Base-by-base conservation (phyloP, 208 protist genomes). In the Vickermania ingenoplastis region DNA sequence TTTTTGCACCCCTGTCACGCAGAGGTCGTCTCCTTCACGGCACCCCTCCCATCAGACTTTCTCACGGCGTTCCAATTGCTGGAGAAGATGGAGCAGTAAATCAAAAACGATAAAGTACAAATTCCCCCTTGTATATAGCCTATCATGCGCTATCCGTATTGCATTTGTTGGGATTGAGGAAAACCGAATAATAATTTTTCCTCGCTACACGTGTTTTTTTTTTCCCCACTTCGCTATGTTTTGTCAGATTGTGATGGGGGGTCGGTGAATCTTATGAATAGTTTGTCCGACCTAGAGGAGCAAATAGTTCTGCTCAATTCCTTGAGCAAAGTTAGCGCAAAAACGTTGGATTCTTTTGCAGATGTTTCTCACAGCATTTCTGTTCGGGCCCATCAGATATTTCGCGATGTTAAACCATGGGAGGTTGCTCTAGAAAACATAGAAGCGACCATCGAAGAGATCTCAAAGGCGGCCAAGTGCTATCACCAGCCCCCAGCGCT, bases 401-500 rank as follows among this genome's bases (percentile, higher is more conserved):
- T 78, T 13, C 67, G 69, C 22, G 83, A 94, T 58, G 82, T 94
- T 1, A 77, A 80, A 58, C 81, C 81, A 60, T 94, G 87, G 83
- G 81, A 89, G 67, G 61, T 88, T n/a, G 83, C 87, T 14, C 76
- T 86, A 67, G 87, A 94, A 58, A 91, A 94, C 61, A 91, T 94
- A 41, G 74, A 83, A 4, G 61, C 75, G 28, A 94, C 81, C 2
- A 91, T 94, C 57, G 83, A 91, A 67, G 81, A 94, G 55, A 88
- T 86, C 73, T 79, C 83, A 14, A 80, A 80, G 53, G 87, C 83
- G 4, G 83, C 87, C 3, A 80, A 83, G 26, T 91, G 83, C 65
- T 94, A 94, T 67, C 83, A 94, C 48, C 83, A 83, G 1, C 87
- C 87, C 3, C 75, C 77, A 2, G 71, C 65, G 3, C 75, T 94